Evolutionary conservation across 345 rosid genomes (phyloP), one percentile per base, ranked within the genome.

Genomic region (Anacardium occidentale): DNA sequence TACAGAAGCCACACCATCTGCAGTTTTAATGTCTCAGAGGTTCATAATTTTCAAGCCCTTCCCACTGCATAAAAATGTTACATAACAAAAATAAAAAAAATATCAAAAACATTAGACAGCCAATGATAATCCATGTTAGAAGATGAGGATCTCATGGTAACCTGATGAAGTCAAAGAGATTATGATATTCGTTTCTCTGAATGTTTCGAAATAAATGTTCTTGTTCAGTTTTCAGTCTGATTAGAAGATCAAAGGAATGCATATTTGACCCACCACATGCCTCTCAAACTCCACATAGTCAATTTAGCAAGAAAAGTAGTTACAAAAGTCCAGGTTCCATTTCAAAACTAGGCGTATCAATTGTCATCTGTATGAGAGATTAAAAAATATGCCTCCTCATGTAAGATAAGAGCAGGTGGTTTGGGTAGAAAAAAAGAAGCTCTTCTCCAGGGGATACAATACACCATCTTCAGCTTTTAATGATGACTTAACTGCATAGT

Each of bases 401-500:
- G 98, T 79, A 95, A 97, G 74, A 95, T 95, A 74, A 95, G 92
- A 14, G 98, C 93, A 58, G 99, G 99, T 57, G 99, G 99, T 80
- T 92, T 95, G 69, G 99, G 99, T 63, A 95, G 77, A 77, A 92
- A 93, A n/a, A 88, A 95, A 93, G 77, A 95, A 95, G 77, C 97
- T 88, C 87, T 95, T 95, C 78, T 95, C 99, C 63, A 95, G 97
- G 52, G 99, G 98, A 79, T 93, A 95, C 54, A 95, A 82, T 37
- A 95, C 88, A 54, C 98, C 97, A 78, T 95, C 99, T 86, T 95
- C 99, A 74, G 98, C 99, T 76, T 95, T 95, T 26, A 95, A 80
- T 20, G 99, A 95, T 56, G 97, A 95, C 83, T 95, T 95, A 75
- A 95, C 99, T 7, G 98, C 99, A 87, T 88, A 93, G 69, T 98